Evolutionary conservation across 2,329 filamentous ascomycete species (phyloP).

Genomic region (Sporothrix curviconia): DNA sequence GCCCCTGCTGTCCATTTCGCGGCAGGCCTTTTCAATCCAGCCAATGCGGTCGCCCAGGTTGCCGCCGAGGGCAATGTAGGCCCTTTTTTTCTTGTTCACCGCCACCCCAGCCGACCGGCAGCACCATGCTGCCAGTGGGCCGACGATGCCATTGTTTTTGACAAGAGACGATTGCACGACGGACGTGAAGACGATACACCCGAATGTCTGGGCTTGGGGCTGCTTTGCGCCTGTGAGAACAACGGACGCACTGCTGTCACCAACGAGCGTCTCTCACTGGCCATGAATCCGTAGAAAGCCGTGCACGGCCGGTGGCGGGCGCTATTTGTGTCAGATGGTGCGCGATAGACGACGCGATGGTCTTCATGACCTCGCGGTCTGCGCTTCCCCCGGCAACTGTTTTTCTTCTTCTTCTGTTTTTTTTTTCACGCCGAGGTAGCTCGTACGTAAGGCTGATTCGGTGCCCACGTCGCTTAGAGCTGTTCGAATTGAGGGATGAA

Average conservation of each 20-base stretch:
- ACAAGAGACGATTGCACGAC: too few species aligned
- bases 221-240: background rate
- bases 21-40: slow-evolving; percentile 79
- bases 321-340: background rate
- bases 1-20: slow-evolving; percentile 64
- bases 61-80: slow-evolving; percentile 84
- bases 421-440: background rate
- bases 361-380: background rate
- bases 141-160: slow-evolving; percentile 5
- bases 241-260: background rate
- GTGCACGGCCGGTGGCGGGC: background rate
- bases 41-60: slow-evolving; percentile 81
- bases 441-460: background rate
- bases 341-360: background rate
- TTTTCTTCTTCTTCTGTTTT: background rate
- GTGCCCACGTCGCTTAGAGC: background rate
- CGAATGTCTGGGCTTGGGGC: too few species aligned
- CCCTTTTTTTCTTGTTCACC: slow-evolving; percentile 34
- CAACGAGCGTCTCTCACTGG: background rate
- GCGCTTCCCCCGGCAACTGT: too few species aligned
- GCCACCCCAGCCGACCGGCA: slow-evolving; percentile 10
- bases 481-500: background rate
- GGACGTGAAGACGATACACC: background rate
- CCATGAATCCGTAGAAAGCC: background rate
- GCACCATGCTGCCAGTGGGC: slow-evolving; percentile 6